phyloP scores from a whole-genome alignment of 192 early-diverging fungal genomes.

The Helicostylum pulchrum region DNA sequence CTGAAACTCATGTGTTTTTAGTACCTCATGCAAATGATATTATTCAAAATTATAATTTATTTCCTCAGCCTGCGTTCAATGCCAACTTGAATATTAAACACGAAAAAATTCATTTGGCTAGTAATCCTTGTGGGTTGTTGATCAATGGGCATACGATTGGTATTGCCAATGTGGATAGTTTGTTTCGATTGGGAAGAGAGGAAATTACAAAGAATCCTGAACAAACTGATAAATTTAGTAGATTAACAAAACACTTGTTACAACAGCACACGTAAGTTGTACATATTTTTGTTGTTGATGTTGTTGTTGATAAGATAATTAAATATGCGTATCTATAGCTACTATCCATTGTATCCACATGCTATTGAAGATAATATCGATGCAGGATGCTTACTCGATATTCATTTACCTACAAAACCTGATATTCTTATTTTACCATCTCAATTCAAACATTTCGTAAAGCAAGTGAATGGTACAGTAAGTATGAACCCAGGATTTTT shows the following conservation, averaged over 20 bases:
- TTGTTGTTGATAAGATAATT: background rate
- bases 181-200: conserved; percentile 68
- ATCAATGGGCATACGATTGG: conserved; percentile 85
- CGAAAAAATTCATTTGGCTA: conserved; percentile 2
- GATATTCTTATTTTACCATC: conserved; percentile 83
- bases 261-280: conserved; percentile 65
- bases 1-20: conserved; percentile 55
- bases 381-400: conserved; percentile 23
- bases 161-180: conserved; percentile 69
- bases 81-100: conserved; percentile 31
- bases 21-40: conserved; percentile 79
- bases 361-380: conserved; percentile 33
- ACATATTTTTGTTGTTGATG: no score
- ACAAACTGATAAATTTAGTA: conserved; percentile 59
- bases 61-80: conserved; percentile 83
- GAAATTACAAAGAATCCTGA: conserved; percentile 43
- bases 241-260: conserved; percentile 73
- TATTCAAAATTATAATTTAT: conserved; percentile 65
- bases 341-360: conserved; percentile 83
- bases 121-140: conserved; percentile 79
- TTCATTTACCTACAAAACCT: conserved; percentile 58
- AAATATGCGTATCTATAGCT: conserved; percentile 34
- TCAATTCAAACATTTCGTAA: conserved; percentile 69
- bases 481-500: conserved; percentile 84
- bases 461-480: conserved; percentile 71